Conservation (phyloP, 106 monocot genomes). For the Hemerocallis citrina region DNA sequence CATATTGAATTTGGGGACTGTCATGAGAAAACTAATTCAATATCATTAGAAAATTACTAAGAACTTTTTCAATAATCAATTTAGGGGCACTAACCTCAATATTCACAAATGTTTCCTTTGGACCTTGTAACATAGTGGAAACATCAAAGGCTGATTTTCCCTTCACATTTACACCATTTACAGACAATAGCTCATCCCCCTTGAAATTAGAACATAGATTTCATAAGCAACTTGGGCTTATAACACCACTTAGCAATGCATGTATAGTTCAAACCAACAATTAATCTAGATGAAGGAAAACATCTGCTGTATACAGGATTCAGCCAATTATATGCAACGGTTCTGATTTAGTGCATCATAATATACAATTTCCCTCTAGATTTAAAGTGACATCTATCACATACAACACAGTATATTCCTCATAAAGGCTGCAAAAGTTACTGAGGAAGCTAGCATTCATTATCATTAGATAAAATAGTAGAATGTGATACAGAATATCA, state of each 20-base stretch:
- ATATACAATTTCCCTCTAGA: too few relatives aligned
- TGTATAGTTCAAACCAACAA: not conserved
- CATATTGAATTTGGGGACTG: not conserved
- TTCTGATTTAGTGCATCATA: too few relatives aligned
- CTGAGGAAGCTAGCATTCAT: not conserved
- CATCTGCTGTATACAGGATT: not conserved
- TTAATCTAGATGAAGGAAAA: not conserved
- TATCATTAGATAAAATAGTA: not conserved
- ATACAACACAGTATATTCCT: too few relatives aligned
- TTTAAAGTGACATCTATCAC: too few relatives aligned
- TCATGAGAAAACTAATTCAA: not conserved
- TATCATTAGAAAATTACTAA: not conserved
- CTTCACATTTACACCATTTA: conserved; percentile 69
- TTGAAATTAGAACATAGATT: conserved; percentile 15
- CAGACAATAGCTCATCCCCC: conserved; percentile 90
- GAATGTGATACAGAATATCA: too few relatives aligned
- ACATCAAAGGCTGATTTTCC: conserved; percentile 95
- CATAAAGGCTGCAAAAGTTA: not conserved
- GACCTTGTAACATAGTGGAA: conserved; percentile 84
- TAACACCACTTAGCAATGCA: not conserved
- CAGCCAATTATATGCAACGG: too few relatives aligned
- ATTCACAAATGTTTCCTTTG: conserved; percentile 84
- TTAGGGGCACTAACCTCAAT: conserved; percentile 52
- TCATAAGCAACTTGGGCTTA: not conserved
- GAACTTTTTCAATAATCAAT: not conserved